These are phyloP conservation scores for Colletotrichum kahawae DNA, from an alignment of 2,329 filamentous ascomycete species.

Conservation along the genomic window DNA sequence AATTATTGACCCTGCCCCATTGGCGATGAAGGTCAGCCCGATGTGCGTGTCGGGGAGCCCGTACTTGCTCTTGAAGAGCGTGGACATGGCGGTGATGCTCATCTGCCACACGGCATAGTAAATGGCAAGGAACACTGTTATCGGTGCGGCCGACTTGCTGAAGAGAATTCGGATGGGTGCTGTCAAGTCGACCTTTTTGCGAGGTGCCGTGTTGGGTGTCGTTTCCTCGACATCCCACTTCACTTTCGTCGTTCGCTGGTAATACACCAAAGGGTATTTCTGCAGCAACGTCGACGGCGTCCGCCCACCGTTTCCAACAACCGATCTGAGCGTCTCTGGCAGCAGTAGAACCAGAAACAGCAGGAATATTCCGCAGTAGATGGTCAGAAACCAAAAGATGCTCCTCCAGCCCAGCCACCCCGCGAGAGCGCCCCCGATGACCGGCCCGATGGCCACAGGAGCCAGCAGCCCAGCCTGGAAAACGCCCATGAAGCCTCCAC, in stretches of 20 bases:
- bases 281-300: slow-evolving; percentile 23
- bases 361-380: slow-evolving; percentile 42
- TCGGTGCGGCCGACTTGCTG: slow-evolving; percentile 45
- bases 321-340: slow-evolving; percentile 47
- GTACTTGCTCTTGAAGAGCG: slow-evolving; percentile 49
- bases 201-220: too few relatives aligned
- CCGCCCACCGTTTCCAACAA: slow-evolving; percentile 47
- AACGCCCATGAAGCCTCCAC: slow-evolving; percentile 59
- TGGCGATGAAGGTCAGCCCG: slow-evolving; percentile 58
- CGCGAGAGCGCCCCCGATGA: slow-evolving; percentile 57
- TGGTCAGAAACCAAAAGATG: slow-evolving; percentile 61
- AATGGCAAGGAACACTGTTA: slow-evolving; percentile 52
- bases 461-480: slow-evolving; percentile 39
- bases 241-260: slow-evolving; percentile 34
- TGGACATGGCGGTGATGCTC: slow-evolving; percentile 58
- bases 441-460: slow-evolving; percentile 47
- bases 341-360: slow-evolving; percentile 46
- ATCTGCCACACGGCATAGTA: slow-evolving; percentile 62
- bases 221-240: slow-evolving; percentile 8
- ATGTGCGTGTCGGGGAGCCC: slow-evolving; percentile 47
- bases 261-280: slow-evolving; percentile 35
- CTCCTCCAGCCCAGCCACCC: slow-evolving; percentile 57
- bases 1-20: slow-evolving; percentile 58
- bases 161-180: slow-evolving; percentile 52
- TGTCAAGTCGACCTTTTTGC: slow-evolving; percentile 45